phyloP scores from a whole-genome alignment of 2,329 filamentous ascomycete species.

The Paramyrothecium sp. region DNA sequence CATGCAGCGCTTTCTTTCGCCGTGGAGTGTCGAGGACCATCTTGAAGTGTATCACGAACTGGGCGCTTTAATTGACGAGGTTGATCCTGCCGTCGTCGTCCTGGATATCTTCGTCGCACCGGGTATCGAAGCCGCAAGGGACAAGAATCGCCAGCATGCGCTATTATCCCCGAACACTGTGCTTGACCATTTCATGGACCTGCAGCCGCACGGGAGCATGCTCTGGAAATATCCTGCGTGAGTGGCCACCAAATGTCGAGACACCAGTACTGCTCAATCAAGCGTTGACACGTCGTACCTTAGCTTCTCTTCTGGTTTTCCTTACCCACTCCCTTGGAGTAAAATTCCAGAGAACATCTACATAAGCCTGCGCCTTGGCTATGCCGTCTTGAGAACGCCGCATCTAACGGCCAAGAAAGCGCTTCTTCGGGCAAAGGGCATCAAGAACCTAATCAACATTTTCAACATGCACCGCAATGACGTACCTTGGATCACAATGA shows the following conservation, averaged over 20 bases:
- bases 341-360: conserved; percentile 28
- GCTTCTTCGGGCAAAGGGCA: conserved; percentile 15
- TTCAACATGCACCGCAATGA: conserved; percentile 21
- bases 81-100: conserved; percentile 30
- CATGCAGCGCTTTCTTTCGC: conserved; percentile 20
- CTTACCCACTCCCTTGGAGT: conserved; percentile 42
- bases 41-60: conserved; percentile 21
- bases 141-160: conserved; percentile 25
- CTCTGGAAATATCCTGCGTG: conserved; percentile 20
- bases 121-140: conserved; percentile 18
- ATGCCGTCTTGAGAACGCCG: conserved; percentile 22
- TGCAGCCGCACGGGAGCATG: conserved; percentile 12
- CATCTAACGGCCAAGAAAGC: conserved; percentile 17
- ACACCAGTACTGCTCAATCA: neutral
- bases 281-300: neutral
- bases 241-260: neutral
- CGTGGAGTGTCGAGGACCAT: conserved; percentile 28
- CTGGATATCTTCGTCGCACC: conserved; percentile 30
- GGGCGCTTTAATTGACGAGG: conserved; percentile 19
- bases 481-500: conserved; percentile 25
- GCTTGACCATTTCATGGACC: conserved; percentile 19
- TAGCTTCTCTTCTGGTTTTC: conserved; percentile 39
- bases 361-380: conserved; percentile 27
- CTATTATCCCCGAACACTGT: conserved; percentile 43
- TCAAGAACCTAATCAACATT: conserved; percentile 17